These are phyloP conservation scores for Entomortierella parvispora DNA, from an alignment of 192 early-diverging fungal species.

Conservation along the genomic window DNA sequence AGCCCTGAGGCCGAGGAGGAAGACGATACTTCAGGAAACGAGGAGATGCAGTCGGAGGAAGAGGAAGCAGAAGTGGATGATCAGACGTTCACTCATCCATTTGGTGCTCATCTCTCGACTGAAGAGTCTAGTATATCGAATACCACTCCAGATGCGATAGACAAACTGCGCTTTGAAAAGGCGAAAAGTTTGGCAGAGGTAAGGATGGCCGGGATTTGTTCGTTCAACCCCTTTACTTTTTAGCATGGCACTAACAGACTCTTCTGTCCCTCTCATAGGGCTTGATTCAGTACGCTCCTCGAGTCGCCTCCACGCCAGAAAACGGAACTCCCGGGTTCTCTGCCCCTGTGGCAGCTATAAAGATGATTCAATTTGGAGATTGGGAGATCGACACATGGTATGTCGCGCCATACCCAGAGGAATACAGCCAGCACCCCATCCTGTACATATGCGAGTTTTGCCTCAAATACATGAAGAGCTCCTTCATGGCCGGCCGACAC, in stretches of 20 bases:
- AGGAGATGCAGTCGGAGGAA: neutral
- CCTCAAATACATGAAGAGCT: constrained; percentile 97
- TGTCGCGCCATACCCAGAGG: constrained; percentile 94
- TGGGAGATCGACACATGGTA: constrained; percentile 96
- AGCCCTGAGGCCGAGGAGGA: constrained; percentile 5
- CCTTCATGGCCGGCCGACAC: constrained; percentile 83
- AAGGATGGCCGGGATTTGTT: constrained; percentile 4
- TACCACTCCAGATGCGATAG: constrained; percentile 62
- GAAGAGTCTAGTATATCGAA: constrained; percentile 63
- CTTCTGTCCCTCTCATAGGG: neutral
- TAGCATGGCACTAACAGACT: neutral
- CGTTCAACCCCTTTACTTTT: neutral
- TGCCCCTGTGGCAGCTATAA: constrained; percentile 61
- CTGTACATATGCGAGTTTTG: constrained; percentile 97
- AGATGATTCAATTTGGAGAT: constrained; percentile 81
- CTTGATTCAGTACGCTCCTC: constrained; percentile 9
- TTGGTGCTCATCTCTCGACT: constrained; percentile 60
- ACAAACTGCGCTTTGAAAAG: constrained; percentile 63
- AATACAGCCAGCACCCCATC: constrained; percentile 84
- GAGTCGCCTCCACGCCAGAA: constrained; percentile 10
- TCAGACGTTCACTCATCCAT: constrained; percentile 42
- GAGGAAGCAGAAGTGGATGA: constrained; percentile 23
- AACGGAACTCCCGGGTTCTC: constrained; percentile 16
- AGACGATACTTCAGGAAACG: neutral
- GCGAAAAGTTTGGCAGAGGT: constrained; percentile 56